Conservation (phyloP, 2,329 filamentous ascomycete genomes). For the Blastomyces parvus region DNA sequence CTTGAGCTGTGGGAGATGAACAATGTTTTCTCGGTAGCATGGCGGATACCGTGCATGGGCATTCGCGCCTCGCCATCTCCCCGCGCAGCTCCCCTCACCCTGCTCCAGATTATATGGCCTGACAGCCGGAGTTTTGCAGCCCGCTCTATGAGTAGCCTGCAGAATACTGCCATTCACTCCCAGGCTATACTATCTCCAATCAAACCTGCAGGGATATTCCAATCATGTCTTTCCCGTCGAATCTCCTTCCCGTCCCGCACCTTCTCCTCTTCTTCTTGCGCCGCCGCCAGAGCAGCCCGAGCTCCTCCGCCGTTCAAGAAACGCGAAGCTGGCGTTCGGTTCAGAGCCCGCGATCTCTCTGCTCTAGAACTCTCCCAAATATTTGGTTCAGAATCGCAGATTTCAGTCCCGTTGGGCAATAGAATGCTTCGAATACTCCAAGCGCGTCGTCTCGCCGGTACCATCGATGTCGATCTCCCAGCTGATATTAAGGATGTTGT, state of each 20-base stretch:
- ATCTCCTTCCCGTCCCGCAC: not conserved
- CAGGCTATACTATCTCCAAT: not conserved
- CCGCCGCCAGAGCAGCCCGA: slow-evolving; percentile 8
- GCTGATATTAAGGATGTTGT: slow-evolving; percentile 29
- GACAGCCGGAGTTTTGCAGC: slow-evolving; percentile 1
- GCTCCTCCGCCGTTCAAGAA: slow-evolving; percentile 2
- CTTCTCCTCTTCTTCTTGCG: not conserved
- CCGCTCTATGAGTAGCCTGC: slow-evolving; percentile 4
- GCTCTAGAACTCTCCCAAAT: slow-evolving; percentile 19
- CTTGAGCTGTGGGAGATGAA: slow-evolving; percentile 25
- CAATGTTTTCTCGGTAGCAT: slow-evolving; percentile 34
- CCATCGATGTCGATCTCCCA: slow-evolving; percentile 37
- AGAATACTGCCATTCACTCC: not conserved
- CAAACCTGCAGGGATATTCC: not conserved
- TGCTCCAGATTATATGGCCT: slow-evolving; percentile 7
- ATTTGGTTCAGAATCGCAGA: slow-evolving; percentile 25
- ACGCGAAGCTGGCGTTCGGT: slow-evolving; percentile 23
- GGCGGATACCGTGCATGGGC: slow-evolving; percentile 33
- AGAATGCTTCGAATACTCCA: slow-evolving; percentile 34
- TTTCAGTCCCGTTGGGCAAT: slow-evolving; percentile 28
- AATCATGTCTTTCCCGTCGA: not conserved
- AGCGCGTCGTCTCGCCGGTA: slow-evolving; percentile 36
- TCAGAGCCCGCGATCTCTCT: slow-evolving; percentile 25
- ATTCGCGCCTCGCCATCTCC: slow-evolving; percentile 22
- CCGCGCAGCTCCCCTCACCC: slow-evolving; percentile 1